These are phyloP conservation scores for Bruguiera hainesii DNA, from an alignment of 441 rosid genomes.

Conservation along the genomic window DNA sequence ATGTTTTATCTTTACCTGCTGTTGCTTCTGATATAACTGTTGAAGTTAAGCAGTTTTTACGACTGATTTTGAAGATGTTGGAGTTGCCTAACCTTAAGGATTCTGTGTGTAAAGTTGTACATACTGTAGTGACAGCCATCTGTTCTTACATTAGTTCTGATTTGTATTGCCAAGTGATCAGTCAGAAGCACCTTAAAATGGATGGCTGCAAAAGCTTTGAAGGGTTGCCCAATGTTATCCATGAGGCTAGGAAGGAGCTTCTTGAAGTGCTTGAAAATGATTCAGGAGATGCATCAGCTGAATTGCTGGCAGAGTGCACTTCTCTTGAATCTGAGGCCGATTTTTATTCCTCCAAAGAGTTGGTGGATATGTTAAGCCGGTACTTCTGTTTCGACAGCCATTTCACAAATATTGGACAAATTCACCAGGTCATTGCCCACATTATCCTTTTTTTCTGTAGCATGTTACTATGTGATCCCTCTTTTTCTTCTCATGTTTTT, in stretches of 20 bases:
- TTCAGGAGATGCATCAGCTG: constrained; percentile 40
- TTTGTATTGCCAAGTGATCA: constrained; percentile 32
- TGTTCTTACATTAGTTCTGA: constrained; percentile 53
- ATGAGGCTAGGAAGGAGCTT: constrained; percentile 55
- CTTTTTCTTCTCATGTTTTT: neutral
- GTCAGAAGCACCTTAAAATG: constrained; percentile 39
- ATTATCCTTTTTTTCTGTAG: neutral
- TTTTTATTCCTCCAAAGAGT: constrained; percentile 55
- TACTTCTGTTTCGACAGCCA: constrained; percentile 43
- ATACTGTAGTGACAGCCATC: constrained; percentile 46
- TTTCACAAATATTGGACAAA: constrained; percentile 37
- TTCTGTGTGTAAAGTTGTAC: constrained; percentile 48
- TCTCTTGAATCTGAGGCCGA: constrained; percentile 55
- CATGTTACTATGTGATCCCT: neutral
- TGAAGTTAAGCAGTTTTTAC: constrained; percentile 73
- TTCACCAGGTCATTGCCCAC: constrained; percentile 31
- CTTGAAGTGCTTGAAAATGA: constrained; percentile 43
- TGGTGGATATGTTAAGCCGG: constrained; percentile 58
- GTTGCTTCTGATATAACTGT: constrained; percentile 53
- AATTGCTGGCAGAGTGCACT: constrained; percentile 36
- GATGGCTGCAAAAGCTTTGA: constrained; percentile 41
- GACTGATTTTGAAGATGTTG: constrained; percentile 53
- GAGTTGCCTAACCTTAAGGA: constrained; percentile 45
- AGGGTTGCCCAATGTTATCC: constrained; percentile 37
- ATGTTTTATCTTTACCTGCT: constrained; percentile 56